phyloP scores from a whole-genome alignment of 768 basidiomycete species.

The Cystofilobasidium ferigula region DNA sequence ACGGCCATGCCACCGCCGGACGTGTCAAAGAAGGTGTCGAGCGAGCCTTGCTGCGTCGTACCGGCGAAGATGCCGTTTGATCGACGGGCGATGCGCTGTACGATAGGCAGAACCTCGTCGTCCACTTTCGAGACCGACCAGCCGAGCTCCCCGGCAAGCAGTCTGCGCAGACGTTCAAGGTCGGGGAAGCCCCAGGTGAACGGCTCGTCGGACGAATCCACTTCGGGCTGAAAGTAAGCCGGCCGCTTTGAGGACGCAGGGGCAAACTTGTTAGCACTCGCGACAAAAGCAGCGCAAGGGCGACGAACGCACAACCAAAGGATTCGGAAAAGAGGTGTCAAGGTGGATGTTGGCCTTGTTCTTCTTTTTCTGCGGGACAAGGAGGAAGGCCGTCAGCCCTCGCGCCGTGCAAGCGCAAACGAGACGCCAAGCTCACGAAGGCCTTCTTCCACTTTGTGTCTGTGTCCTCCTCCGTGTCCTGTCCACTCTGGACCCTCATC shows the following conservation, averaged over 20 bases:
- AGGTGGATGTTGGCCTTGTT: constrained; percentile 13
- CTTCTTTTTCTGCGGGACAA: constrained; percentile 20
- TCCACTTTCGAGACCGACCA: constrained; percentile 78
- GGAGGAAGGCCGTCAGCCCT: not conserved
- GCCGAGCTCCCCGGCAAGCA: constrained; percentile 62
- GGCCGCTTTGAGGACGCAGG: constrained; percentile 2
- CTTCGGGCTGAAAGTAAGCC: constrained; percentile 19
- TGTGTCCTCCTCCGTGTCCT: constrained; percentile 56
- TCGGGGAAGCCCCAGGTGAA: constrained; percentile 25
- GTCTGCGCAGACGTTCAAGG: constrained; percentile 41
- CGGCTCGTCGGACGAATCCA: constrained; percentile 22
- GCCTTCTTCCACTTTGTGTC: constrained; percentile 65
- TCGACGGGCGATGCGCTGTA: constrained; percentile 75
- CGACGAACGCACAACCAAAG: constrained; percentile 8
- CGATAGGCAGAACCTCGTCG: constrained; percentile 79
- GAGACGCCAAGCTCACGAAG: constrained; percentile 70
- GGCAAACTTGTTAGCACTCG: not conserved
- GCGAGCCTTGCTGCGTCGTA: constrained; percentile 64
- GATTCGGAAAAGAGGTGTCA: constrained; percentile 11
- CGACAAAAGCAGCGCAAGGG: not conserved
- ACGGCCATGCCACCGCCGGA: constrained; percentile 42
- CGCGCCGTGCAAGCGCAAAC: not conserved
- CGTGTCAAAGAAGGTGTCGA: constrained; percentile 65
- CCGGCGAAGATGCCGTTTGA: constrained; percentile 54
- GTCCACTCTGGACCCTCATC: constrained; percentile 78